Conservation (phyloP, 495 filamentous ascomycete genomes). For the Aspergillus homomorphus region DNA sequence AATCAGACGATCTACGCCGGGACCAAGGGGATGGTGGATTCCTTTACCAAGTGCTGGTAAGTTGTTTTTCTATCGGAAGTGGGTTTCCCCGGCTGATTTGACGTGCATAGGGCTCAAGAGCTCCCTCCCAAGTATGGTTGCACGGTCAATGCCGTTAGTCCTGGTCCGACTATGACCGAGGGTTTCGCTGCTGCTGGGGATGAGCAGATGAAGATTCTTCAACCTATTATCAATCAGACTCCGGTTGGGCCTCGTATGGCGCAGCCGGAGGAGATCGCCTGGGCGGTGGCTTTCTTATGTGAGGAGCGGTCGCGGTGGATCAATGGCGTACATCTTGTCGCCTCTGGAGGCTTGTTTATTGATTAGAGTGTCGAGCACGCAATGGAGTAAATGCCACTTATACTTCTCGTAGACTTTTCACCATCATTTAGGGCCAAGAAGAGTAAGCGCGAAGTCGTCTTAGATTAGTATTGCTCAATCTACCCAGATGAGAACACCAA, state of each 20-base stretch:
- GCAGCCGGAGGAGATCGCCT: constrained; percentile 39
- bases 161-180: constrained; percentile 34
- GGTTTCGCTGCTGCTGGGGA: constrained; percentile 31
- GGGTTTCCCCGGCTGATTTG: neutral
- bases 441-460: too few species aligned
- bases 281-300: constrained; percentile 36
- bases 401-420: too few species aligned
- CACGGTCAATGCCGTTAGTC: constrained; percentile 32
- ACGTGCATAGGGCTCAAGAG: constrained; percentile 20
- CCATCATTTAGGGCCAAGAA: too few species aligned
- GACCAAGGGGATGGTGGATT: constrained; percentile 31
- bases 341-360: constrained; percentile 33
- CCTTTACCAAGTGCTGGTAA: constrained; percentile 37
- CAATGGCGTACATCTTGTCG: constrained; percentile 36
- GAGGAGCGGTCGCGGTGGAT: constrained; percentile 40
- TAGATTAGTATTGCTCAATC: too few species aligned
- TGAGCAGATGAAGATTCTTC: constrained; percentile 35
- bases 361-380: too few species aligned
- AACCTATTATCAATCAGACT: constrained; percentile 38
- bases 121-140: constrained; percentile 29
- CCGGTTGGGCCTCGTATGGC: constrained; percentile 35
- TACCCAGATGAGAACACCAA: too few species aligned
- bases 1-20: constrained; percentile 30
- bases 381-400: too few species aligned
- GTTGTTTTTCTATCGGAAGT: neutral